Conservation (phyloP, 805 yeast genomes). For the Candida sphagnicola region DNA sequence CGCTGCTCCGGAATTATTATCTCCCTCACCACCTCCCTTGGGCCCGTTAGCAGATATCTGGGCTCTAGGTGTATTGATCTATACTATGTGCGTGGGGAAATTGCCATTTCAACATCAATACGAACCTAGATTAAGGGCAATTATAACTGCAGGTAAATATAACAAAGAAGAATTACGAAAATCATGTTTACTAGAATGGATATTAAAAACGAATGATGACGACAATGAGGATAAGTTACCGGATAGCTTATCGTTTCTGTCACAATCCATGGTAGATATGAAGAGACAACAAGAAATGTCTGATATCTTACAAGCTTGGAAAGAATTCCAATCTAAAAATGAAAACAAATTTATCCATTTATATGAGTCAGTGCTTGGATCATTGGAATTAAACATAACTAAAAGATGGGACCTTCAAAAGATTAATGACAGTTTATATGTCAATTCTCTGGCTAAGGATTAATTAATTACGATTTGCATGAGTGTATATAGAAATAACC, state of each 20-base stretch:
- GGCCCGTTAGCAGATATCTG: constrained; percentile 79
- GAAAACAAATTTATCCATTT: constrained; percentile 22
- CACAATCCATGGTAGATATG: constrained; percentile 16
- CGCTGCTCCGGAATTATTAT: constrained; percentile 82
- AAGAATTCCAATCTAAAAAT: constrained; percentile 9
- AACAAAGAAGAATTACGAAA: constrained; percentile 42
- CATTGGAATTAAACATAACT: constrained; percentile 49
- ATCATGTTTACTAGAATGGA: constrained; percentile 34
- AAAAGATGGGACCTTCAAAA: constrained; percentile 48
- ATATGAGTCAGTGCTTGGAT: constrained; percentile 43
- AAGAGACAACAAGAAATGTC: constrained; percentile 14
- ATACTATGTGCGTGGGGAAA: constrained; percentile 67
- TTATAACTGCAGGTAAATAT: constrained; percentile 66
- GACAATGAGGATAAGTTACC: constrained; percentile 7
- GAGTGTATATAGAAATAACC: neutral
- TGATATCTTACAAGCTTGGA: constrained; percentile 16
- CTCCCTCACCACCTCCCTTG: constrained; percentile 55
- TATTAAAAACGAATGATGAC: constrained; percentile 14
- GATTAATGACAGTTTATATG: constrained; percentile 17
- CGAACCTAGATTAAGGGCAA: constrained; percentile 72
- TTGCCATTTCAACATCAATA: constrained; percentile 83
- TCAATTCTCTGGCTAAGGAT: neutral
- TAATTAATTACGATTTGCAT: constrained; percentile 1
- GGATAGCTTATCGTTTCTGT: constrained; percentile 6
- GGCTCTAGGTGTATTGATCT: constrained; percentile 83